Base-by-base conservation (phyloP, 257 asterid genomes). In the Apocynum venetum region DNA sequence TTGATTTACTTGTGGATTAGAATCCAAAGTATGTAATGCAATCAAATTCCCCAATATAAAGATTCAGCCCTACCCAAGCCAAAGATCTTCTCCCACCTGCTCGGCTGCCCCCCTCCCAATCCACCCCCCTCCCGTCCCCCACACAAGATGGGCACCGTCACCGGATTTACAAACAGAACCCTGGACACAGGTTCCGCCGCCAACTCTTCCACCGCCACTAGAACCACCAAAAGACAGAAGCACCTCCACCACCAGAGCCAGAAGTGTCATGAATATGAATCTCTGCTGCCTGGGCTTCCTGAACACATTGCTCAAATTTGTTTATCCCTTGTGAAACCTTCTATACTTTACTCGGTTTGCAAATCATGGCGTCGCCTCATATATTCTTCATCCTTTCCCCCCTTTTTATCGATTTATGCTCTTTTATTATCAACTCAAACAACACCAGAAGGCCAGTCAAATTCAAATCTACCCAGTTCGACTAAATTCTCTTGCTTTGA, bases 301-400 rank as follows among this genome's bases (percentile, higher is more conserved):
- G 92, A 91, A 78, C 86, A 90, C 77, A 78, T 93, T 14, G 87
- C 94, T 63, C 96, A 88, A 1, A 73, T 84, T 68, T 90, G 92
- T 76, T 92, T 93, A 44, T 86, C 91, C 11, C 79, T 31, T 13
- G 91, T 91, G 10, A 89, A 83, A 11, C 91, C 98, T 12, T 78
- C 84, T 6, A 60, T 64, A 20, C 90, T 93, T 77, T 92, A 75
- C 86, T 84, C 90, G 74, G 89, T 87, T 60, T 89, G 94, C 83
- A 86, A 74, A 41, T 81, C 94, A 0, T 93, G 98, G 98, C 96
- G 96, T 73, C 87, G 89, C 76, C 90, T 93, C 41, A 82, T 90
- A 0, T 90, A 91, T 80, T 84, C 96, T 10, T 92, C 97, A 2
- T 86, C 89, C 6, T 93, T 91, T 79, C 97, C 96, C 0, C 96